Base-by-base conservation (phyloP, 257 asterid genomes). In the Buddleja alternifolia region DNA sequence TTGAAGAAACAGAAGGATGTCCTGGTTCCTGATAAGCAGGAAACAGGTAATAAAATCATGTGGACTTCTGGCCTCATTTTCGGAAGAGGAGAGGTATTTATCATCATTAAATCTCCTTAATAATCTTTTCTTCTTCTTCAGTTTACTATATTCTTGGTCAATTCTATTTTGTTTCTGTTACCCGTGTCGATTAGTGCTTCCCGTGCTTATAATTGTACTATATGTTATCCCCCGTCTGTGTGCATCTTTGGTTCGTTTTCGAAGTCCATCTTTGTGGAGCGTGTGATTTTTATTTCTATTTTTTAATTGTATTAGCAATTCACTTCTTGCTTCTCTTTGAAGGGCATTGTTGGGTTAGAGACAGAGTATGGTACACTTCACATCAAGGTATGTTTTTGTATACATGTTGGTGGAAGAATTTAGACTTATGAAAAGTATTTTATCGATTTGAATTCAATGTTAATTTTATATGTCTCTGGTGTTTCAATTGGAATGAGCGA, bases 41-140 rank as follows among this genome's bases (percentile, higher is more conserved):
- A 76, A 19, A 57, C 71, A 14, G 90, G 85, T 62, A 76, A 80
- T 63, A 74, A 69, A 37, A 10, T 34, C 51, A 78, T 86, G 95
- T 93, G 99, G 99, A 93, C 96, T 41, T 90, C 99, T 0, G 97
- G 99, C 56, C 44, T 85, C 55, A 65, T 93, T 70, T 88, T 88
- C 61, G 96, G 98, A 21, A 78, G 83, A 80, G 96, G 96, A 85
- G 90, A 90, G 93, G 98, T 93, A 86, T 67, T 44, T 51, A 37
- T 48, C 45, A 58, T 61, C 17, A 10, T 48, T 23, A 21, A 59
- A 37, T 73, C 17, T 36, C 58, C 51, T 32, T n/a, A 41, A 62
- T 19, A 60, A 12, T 55, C 61, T 69, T 29, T 29, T 1, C 14
- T 46, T 46, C 17, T 24, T 20, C 7, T 63, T 64, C 37, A 51